Conservation (phyloP, 495 filamentous ascomycete species). For the Hypoxylon cercidicola region DNA sequence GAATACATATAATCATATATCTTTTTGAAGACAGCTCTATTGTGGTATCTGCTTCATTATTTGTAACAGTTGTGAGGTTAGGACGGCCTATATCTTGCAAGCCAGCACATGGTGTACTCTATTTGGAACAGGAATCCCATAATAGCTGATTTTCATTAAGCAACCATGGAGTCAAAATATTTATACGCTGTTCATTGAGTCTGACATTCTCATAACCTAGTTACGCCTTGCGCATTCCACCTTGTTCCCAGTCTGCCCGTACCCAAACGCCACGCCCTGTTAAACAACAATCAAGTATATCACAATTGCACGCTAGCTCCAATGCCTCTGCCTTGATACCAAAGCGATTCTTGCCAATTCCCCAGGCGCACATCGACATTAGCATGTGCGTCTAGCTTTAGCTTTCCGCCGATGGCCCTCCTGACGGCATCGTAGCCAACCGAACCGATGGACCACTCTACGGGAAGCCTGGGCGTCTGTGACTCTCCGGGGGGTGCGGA, state of each 20-base stretch:
- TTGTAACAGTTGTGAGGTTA: no score
- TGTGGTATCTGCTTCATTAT: no score
- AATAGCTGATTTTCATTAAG: not conserved
- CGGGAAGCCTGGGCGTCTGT: constrained; percentile 78
- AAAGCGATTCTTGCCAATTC: constrained; percentile 74
- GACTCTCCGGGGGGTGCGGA: constrained; percentile 78
- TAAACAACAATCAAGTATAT: constrained; percentile 15
- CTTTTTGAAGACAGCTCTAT: no score
- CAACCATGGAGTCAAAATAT: not conserved
- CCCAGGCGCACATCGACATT: constrained; percentile 74
- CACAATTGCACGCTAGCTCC: constrained; percentile 75
- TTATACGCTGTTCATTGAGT: not conserved
- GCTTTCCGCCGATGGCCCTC: constrained; percentile 81
- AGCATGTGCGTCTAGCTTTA: constrained; percentile 84
- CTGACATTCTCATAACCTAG: not conserved
- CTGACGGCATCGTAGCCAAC: constrained; percentile 85
- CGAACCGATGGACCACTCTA: constrained; percentile 77
- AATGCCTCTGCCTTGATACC: constrained; percentile 78
- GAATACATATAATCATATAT: no score
- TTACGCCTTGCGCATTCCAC: not conserved
- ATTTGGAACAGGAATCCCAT: no score
- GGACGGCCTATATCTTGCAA: no score
- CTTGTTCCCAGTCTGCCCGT: constrained; percentile 5
- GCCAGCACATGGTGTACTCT: no score
- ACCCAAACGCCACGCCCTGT: constrained; percentile 24